Base-by-base conservation (phyloP, 768 basidiomycete species). In the Crucibulum laeve region DNA sequence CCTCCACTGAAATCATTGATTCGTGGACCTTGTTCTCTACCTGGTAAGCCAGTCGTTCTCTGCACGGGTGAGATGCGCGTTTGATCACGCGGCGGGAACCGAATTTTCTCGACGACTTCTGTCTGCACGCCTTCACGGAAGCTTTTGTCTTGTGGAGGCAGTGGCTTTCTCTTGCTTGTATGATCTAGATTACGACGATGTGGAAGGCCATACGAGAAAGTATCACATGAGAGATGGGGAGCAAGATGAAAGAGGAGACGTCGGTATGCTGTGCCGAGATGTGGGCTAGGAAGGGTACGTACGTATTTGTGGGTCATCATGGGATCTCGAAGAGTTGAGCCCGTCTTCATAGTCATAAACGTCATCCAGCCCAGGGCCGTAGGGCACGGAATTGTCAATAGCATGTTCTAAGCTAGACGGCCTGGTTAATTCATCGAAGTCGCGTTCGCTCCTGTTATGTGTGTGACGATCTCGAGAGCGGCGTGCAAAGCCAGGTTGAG, bases 121-220 rank as follows among this genome's bases (percentile, higher is more conserved):
- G 50, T 36, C 38, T 45, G 43, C 2, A 46, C 33, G 21, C 49
- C 50, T 40, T 63, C 63, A 13, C 59, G 63, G 45, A 71, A 76
- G 5, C 64, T 62, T 15, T 59, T 53, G 4, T 53, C 49, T 54
- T 78, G 76, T 8, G 74, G 68, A 2, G 74, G 73, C 8, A 78
- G 58, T 0, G 74, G 76, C 1, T 48, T 53, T 41, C 76, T 62
- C 48, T 60, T 68, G 13, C 63, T n/a, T n/a, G n/a, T n/a, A n/a
- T n/a, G 70, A 57, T 61, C 65, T 70, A 56, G 42, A 26, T 40
- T 49, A 38, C 44, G 19, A 43, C 38, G 8, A 43, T 11, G n/a
- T 13, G 14, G 36, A 17, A 44, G 43, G 40, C 43, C 6, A 40
- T 40, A 30, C 28, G 38, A 48, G 33, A 21, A 43, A 28, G 46